Percentiles rank a stretch among this genome's conserved stretches.
Conservation (phyloP, 225 moss, liverwort and hornwort species). For the Pseudisothecium myosuroides region DNA sequence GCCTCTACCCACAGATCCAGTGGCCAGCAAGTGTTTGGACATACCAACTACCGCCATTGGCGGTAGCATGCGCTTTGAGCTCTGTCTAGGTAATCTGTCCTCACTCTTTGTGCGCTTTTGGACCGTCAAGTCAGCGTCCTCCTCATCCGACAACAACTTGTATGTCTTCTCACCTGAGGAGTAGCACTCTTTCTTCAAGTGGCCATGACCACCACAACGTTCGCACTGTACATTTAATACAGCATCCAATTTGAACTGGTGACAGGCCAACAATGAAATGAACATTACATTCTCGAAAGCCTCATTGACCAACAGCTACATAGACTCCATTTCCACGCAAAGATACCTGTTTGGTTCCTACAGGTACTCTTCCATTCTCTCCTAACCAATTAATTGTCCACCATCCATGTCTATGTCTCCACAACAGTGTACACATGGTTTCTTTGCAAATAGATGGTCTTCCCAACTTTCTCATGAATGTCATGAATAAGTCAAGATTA, state of each 20-base stretch:
- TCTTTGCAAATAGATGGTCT: neutral
- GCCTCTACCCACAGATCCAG: constrained; percentile 60
- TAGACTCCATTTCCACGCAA: neutral
- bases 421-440: neutral
- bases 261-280: neutral
- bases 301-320: neutral
- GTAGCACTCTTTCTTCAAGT: constrained; percentile 76
- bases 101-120: constrained; percentile 4
- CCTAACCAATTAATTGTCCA: neutral
- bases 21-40: constrained; percentile 32
- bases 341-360: neutral
- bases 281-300: neutral
- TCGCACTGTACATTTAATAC: constrained; percentile 70
- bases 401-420: neutral
- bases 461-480: neutral
- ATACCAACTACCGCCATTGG: constrained; percentile 5
- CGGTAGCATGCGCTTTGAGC: constrained; percentile 3
- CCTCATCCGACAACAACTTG: constrained; percentile 57
- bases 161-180: constrained; percentile 66
- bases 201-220: constrained; percentile 85
- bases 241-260: constrained; percentile 70
- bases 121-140: constrained; percentile 5
- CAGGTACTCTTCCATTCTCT: neutral
- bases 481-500: neutral
- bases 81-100: constrained; percentile 6